Evolutionary conservation across 2,329 filamentous ascomycete species (phyloP), one percentile per base, ranked within the genome.

Genomic region (Sporothrix sp.): DNA sequence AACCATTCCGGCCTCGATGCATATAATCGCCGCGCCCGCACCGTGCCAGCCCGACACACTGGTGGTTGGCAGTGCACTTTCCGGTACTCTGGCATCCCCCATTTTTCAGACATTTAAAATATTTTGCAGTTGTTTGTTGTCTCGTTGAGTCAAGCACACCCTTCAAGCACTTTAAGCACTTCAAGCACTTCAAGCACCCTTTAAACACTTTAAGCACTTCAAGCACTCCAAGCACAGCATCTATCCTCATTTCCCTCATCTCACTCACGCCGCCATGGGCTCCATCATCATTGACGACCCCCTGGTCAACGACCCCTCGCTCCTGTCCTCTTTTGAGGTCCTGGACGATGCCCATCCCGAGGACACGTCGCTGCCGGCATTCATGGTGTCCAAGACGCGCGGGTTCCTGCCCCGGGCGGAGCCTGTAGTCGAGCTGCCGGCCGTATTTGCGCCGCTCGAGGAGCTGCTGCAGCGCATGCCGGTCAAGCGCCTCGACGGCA

Each of bases 401-500:
- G 85, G 85, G 47, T 91, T 89, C 65, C 73, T 91, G 30, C 85
- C 85, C 11, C 78, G 85, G 13, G 73, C 74, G 63, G 71, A 83
- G 56, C 81, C 81, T 39, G 68, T 82, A 58, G 69, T 72, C 45
- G 65, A 72, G 9, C 78, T 95, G 0, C 89, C 90, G 18, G 58
- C 73, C 13, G 84, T 84, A 63, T 96, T 95, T 63, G 75, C 80
- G 32, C 69, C 78, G 4, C 73, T 95, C 30, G 81, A 87, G 65
- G 79, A 79, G 21, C 74, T 95, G 55, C 75, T 91, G 28, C 73
- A 81, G 53, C 79, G 82, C 54, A 87, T 93, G 79, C 87, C 90
- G 23, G 83, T 95, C 64, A 79, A 79, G 69, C 93, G 79, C 46
- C 68, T 76, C 8, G 79, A 83, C 53, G 89, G 89, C 2, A 72